Conservation (phyloP, 2,329 filamentous ascomycete genomes). For the Microcyclosporella mali region DNA sequence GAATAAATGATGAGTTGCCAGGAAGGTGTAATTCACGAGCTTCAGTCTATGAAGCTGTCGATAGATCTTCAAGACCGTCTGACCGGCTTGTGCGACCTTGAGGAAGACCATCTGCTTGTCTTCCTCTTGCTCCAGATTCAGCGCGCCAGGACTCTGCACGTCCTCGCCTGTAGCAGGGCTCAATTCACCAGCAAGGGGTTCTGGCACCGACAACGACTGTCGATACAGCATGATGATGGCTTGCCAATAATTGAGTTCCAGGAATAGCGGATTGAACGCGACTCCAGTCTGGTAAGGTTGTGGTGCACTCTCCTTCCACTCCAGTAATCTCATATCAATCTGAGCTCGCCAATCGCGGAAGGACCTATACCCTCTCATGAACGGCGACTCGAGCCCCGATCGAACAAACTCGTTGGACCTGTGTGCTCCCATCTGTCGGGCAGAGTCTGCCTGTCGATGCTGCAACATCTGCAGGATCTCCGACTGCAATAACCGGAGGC, state of each 20-base stretch:
- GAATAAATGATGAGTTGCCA: constrained; percentile 93
- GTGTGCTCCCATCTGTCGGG: constrained; percentile 60
- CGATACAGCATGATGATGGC: constrained; percentile 93
- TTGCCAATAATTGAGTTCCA: constrained; percentile 97
- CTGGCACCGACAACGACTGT: constrained; percentile 72
- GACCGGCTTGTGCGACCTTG: constrained; percentile 90
- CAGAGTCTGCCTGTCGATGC: constrained; percentile 79
- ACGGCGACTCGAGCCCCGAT: constrained; percentile 73
- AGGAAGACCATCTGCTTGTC: constrained; percentile 90
- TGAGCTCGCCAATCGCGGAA: constrained; percentile 85
- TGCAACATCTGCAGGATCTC: constrained; percentile 93
- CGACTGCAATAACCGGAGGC: constrained; percentile 79
- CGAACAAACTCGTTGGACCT: constrained; percentile 66
- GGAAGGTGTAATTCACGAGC: constrained; percentile 90
- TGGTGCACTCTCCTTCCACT: constrained; percentile 82
- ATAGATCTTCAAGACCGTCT: constrained; percentile 86
- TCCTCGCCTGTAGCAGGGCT: constrained; percentile 50
- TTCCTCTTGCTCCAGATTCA: constrained; percentile 60
- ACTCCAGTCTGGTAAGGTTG: constrained; percentile 75
- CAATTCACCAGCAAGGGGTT: constrained; percentile 74
- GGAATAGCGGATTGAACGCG: constrained; percentile 78
- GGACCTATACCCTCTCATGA: constrained; percentile 73
- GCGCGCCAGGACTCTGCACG: constrained; percentile 47
- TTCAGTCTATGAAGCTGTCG: constrained; percentile 80
- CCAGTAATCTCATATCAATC: constrained; percentile 72